These are phyloP conservation scores for Aspergillus carlsbadensis DNA, from an alignment of 495 filamentous ascomycete genomes.

Conservation along the genomic window DNA sequence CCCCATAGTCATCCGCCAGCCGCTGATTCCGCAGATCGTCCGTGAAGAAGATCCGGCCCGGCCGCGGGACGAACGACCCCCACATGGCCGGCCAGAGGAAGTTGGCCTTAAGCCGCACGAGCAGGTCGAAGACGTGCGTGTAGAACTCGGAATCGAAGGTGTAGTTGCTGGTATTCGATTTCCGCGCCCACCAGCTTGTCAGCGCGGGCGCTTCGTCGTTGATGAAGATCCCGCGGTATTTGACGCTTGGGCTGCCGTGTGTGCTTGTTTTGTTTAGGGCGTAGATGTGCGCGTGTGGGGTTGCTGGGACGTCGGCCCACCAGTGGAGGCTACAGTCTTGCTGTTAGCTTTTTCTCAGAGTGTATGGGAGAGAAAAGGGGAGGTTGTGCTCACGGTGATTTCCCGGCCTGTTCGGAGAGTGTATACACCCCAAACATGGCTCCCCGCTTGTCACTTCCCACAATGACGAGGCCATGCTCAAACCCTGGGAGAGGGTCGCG, in stretches of 20 bases:
- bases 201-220: not conserved
- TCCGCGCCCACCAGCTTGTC: not conserved
- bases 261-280: not conserved
- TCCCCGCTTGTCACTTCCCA: conserved; percentile 65
- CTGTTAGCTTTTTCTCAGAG: too few relatives aligned
- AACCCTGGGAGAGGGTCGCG: conserved; percentile 57
- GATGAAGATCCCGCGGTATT: not conserved
- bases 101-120: conserved; percentile 68
- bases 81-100: conserved; percentile 75
- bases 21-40: conserved; percentile 68
- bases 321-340: too few relatives aligned
- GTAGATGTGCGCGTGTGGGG: too few relatives aligned
- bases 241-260: not conserved
- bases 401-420: conserved; percentile 73
- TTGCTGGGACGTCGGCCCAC: too few relatives aligned
- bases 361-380: too few relatives aligned
- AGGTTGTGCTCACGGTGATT: conserved; percentile 59
- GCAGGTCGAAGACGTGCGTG: conserved; percentile 66
- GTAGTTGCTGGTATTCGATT: too few relatives aligned
- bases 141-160: conserved; percentile 56
- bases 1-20: conserved; percentile 68
- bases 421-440: conserved; percentile 74
- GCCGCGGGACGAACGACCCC: conserved; percentile 49
- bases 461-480: conserved; percentile 63
- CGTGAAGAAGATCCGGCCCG: conserved; percentile 48